Evolutionary conservation across 108 stramenopile species (phyloP), one percentile per base, ranked within the genome.

Genomic region (Parmales sp.): DNA sequence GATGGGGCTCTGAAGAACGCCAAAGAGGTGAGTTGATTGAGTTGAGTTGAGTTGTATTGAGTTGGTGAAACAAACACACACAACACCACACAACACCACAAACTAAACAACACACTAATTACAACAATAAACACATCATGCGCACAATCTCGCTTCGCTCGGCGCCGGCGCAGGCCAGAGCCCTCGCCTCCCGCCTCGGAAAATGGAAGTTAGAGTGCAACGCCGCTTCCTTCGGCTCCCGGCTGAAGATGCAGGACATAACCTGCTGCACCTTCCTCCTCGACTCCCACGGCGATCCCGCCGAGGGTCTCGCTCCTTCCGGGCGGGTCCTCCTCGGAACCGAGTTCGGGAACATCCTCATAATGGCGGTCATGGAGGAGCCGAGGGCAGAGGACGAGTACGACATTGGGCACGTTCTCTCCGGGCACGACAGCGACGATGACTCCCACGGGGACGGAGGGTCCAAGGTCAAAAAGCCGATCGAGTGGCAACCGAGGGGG

Each of bases 191-290:
- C 31, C 25, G 54, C 28, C 54, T 60, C 3, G 54, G 72, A 26
- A 66, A n/a, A 38, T 74, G 73, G 73, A 71, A 37, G 23, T 63
- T 74, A 64, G 69, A 28, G 19, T 38, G 69, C 66, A 71, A 66
- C 37, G 70, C 73, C 4, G 73, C 70, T 0, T 48, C 36, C 20
- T 74, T 74, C 64, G 73, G 73, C 8, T 37, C 37, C n/a, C 46
- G 63, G 66, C 70, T 45, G 26, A 71, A 71, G 65, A 9, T 74
- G 34, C 65, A 66, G 6, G 63, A 39, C 39, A 72, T 74, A 39
- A 71, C 34, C 31, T 74, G 73, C 64, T 34, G 67, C 66, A 26
- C 73, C 25, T 72, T 72, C 31, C 38, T 74, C 25, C 66, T 65
- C 25, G 65, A 71, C 51, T 50, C 45, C 1, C 28, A n/a, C 8